Evolutionary conservation across 2,329 filamentous ascomycete genomes (phyloP).

Genomic region (Biscogniauxia marginata): DNA sequence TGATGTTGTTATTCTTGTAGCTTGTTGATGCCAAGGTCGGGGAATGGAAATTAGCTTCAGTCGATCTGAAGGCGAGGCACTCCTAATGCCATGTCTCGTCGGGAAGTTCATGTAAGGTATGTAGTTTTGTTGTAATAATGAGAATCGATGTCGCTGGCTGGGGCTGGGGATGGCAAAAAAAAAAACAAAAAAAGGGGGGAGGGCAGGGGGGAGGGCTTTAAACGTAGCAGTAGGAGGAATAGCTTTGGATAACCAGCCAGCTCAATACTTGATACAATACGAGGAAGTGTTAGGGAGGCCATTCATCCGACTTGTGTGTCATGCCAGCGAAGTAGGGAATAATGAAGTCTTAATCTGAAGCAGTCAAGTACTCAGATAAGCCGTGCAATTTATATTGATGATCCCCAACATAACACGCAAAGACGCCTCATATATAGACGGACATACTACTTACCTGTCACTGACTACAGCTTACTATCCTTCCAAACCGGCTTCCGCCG

Average conservation of each 20-base stretch:
- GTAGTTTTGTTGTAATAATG: no score
- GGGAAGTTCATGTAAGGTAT: no score
- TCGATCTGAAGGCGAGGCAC: background rate
- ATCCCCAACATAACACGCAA: background rate
- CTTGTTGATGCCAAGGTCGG: background rate
- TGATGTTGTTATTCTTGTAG: background rate
- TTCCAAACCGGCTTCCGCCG: slow-evolving; percentile 69
- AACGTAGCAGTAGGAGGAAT: no score
- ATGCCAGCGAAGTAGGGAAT: background rate
- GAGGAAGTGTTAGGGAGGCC: background rate
- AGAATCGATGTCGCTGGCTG: no score
- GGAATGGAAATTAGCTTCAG: background rate
- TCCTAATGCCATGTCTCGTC: background rate
- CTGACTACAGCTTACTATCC: slow-evolving; percentile 54
- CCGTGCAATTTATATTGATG: background rate
- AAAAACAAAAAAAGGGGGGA: no score
- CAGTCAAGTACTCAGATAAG: background rate
- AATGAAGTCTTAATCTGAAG: background rate
- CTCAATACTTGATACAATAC: no score
- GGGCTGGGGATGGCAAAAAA: no score
- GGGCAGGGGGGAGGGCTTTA: no score
- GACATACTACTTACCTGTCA: background rate
- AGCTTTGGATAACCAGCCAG: no score
- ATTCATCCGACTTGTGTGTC: background rate
- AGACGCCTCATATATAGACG: background rate